Base-by-base conservation (phyloP, 768 basidiomycete species). In the Imleria badia region DNA sequence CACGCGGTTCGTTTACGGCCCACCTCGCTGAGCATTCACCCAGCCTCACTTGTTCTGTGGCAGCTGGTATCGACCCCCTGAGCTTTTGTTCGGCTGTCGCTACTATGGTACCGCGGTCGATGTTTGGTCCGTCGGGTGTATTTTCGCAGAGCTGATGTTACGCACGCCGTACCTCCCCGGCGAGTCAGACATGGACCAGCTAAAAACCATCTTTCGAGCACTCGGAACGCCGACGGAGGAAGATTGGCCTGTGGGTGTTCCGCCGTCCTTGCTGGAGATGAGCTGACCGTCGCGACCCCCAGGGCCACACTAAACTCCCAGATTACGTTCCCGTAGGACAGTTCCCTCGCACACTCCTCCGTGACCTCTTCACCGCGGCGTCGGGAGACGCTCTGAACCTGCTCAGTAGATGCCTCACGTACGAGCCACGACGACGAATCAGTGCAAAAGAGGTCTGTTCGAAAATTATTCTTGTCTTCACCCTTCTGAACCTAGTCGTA, bases 11-110 rank as follows among this genome's bases (percentile, higher is more conserved):
- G 83, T 70, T 35, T 29, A 13, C 39, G 39, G 38, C 34, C 55
- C 58, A 35, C 47, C 58, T n/a, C 42, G 15, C 13, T 20, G 19
- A 12, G 33, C 26, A 10, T 55, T 20, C 48, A 29, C 13, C 7
- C 35, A 20, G 20, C 40, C 50, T 58, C 36, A 45, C 58, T 44
- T 26, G 40, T 48, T 35, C 9, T 4, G n/a, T 15, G 23, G n/a
- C 40, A 96, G 96, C 60, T 99, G 97, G 97, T 99, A 99, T 67
- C 90, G 97, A 3, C 93, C 96, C 5, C 95, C 97, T 15, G 96
- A 99, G 70, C 81, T 99, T 11, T 77, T 99, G 7, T 96, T 92
- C 59, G 95, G 94, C 35, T 81, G 89, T 50, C 79, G 95, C 23
- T 90, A 91, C 70, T 98, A 99, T 71, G 84, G 92, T 64, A 86